Base-by-base conservation (phyloP, 2,329 filamentous ascomycete species). In the Fusarium sororula region DNA sequence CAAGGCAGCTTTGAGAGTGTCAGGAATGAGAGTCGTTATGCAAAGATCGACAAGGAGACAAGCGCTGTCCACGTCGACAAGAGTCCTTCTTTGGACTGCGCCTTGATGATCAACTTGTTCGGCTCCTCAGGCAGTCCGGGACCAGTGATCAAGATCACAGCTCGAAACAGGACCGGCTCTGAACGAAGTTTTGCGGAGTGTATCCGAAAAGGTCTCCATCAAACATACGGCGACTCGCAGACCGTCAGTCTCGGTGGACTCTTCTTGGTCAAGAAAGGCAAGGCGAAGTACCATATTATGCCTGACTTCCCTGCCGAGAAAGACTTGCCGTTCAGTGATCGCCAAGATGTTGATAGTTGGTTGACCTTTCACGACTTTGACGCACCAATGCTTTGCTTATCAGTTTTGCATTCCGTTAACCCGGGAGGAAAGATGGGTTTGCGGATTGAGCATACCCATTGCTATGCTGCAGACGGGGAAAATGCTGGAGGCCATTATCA, bases 391-490 rank as follows among this genome's bases (percentile, higher is more conserved):
- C 51, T 55, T n/a, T 55, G 51, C 1, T 2, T 55, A 0, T 55
- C 51, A 0, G 37, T 55, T 0, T 2, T 55, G 15, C 35, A 55
- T 11, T 55, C 51, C 0, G 20, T 26, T 14, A 37, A 55, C 5
- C 35, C 15, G 0, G 11, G 5, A 1, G 14, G 20, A 18, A 28
- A 0, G 3, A 41, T 55, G 51, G 24, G 51, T 2, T 41, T 55
- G 5, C 78, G 84, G 0, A 83, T 86, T 75, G 86, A 87, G 70
- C 85, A 87, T 71, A 86, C 85, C 8, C 85, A 87, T 77, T 83
- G 82, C 28, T 86, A 85, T 60, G 82, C 83, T 6, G 20, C 41
- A 3, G 44, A 37, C 3, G 61, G 63, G 6, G 53, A 72, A 18
- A 30, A 18, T 11, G 1, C 35, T n/a, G 51, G 35, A 28, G 51